Base-by-base conservation (phyloP, 768 basidiomycete genomes). In the Trametes cubensis region DNA sequence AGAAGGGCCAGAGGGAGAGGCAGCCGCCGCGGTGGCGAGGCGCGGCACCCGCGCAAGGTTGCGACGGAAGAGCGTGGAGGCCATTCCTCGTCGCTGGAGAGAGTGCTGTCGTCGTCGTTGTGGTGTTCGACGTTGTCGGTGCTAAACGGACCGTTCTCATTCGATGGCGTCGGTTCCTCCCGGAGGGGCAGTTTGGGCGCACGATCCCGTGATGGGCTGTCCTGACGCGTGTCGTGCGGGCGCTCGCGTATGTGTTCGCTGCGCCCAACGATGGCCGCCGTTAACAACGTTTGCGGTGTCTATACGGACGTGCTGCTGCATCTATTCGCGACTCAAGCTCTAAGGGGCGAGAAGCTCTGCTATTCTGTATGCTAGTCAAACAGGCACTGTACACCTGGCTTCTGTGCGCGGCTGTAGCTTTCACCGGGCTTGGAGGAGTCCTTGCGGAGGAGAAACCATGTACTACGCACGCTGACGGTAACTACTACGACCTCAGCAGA, bases 401-500 rank as follows among this genome's bases (percentile, higher is more conserved):
- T 53, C 49, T 64, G 10, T 64, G 54, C 15, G n/a, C 55, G 38
- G 10, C n/a, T 42, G 6, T 46, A n/a, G 45, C 61, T 18, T 57
- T 59, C 20, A 39, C 18, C 67, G 56, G 38, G 41, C 69, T 48
- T 6, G 42, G 45, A 6, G 42, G 41, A 14, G 61, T 46, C 4
- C 21, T 17, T 4, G 75, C 77, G 52, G 72, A 71, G 26, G 87
- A 90, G 17, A 79, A 80, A 48, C 78, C 84, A n/a, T 92, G 90
- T 67, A 87, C 87, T 2, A 69, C 80, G 1, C 82, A 81, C 64
- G 77, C 81, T 20, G 76, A 79, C 34, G 83, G 82, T 26, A 83
- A 82, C 38, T 88, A 78, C 73, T 92, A 86, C 62, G 87, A 92
- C 71, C 74, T 92, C 51, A 90, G 76, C 67, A 77, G 83, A 20